These are phyloP conservation scores for Diaporthe destruens DNA, from an alignment of 2,329 filamentous ascomycete species.

Conservation along the genomic window DNA sequence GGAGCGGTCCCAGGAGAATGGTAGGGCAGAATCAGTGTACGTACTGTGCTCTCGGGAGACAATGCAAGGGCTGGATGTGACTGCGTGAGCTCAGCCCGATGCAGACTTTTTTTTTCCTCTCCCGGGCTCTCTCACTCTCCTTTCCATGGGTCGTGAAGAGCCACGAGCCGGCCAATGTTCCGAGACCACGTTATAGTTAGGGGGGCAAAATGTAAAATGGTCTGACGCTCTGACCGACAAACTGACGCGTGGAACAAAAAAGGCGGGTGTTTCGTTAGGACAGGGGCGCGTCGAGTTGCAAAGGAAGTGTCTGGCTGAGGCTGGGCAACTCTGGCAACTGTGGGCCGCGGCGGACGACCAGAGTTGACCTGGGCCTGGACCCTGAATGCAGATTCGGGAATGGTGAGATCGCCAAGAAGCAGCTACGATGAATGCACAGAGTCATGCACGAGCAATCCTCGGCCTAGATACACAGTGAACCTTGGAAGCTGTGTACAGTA, in stretches of 20 bases:
- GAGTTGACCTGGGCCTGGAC: not conserved
- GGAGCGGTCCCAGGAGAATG: conserved; percentile 13
- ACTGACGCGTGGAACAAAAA: conserved; percentile 14
- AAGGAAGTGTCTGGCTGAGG: conserved; percentile 15
- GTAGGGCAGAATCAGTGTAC: conserved; percentile 4
- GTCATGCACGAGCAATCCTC: conserved; percentile 3
- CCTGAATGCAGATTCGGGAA: conserved; percentile 20
- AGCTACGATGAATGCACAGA: conserved; percentile 7
- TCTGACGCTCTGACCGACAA: conserved; percentile 27
- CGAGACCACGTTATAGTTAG: conserved; percentile 23
- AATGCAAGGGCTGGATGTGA: conserved; percentile 21
- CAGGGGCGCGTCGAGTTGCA: conserved; percentile 22
- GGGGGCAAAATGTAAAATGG: conserved; percentile 27
- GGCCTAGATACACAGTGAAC: too few species aligned
- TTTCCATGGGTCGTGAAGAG: not conserved
- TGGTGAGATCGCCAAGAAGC: conserved; percentile 16
- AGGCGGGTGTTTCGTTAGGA: not conserved
- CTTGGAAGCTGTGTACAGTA: not conserved
- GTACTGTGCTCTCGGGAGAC: not conserved
- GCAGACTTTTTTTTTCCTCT: not conserved
- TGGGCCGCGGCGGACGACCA: not conserved
- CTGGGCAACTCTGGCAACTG: not conserved
- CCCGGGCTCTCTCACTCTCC: too few species aligned
- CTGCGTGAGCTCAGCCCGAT: not conserved
- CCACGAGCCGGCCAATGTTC: conserved; percentile 22